phyloP scores from a whole-genome alignment of 768 basidiomycete genomes.

The Clitopilus passeckerianus region DNA sequence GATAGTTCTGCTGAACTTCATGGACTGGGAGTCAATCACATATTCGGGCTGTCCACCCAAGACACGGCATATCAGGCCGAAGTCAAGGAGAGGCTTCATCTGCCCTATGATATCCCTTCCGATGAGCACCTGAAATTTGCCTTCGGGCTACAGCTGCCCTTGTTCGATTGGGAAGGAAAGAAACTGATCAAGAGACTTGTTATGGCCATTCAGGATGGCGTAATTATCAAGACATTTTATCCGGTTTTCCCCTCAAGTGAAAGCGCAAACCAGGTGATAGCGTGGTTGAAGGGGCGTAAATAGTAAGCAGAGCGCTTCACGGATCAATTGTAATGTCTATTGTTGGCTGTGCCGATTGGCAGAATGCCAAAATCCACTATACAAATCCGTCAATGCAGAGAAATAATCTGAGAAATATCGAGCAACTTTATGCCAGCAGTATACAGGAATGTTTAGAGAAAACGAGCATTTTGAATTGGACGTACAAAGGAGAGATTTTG shows the following conservation, averaged over 20 bases:
- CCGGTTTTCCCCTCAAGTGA: constrained; percentile 14
- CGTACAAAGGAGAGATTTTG: neutral
- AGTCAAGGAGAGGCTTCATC: constrained; percentile 14
- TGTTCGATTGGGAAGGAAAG: constrained; percentile 15
- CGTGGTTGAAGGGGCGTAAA: constrained; percentile 12
- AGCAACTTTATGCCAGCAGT: neutral
- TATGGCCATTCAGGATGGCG: constrained; percentile 11
- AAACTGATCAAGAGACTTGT: constrained; percentile 12
- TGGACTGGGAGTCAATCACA: constrained; percentile 12
- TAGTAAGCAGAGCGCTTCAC: neutral
- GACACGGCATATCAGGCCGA: constrained; percentile 15
- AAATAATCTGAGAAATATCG: neutral
- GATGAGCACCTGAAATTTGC: constrained; percentile 14
- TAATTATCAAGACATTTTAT: constrained; percentile 15
- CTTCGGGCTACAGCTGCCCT: constrained; percentile 10
- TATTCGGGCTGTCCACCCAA: constrained; percentile 17
- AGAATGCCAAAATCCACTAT: neutral
- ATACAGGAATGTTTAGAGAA: neutral
- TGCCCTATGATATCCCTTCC: constrained; percentile 14
- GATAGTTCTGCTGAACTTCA: constrained; percentile 12
- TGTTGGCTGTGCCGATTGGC: neutral
- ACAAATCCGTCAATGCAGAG: neutral
- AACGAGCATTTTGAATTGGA: neutral
- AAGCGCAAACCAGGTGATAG: constrained; percentile 13
- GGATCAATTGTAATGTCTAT: neutral